phyloP scores from a whole-genome alignment of 164 flowering plant species.

The Aristolochia contorta region DNA sequence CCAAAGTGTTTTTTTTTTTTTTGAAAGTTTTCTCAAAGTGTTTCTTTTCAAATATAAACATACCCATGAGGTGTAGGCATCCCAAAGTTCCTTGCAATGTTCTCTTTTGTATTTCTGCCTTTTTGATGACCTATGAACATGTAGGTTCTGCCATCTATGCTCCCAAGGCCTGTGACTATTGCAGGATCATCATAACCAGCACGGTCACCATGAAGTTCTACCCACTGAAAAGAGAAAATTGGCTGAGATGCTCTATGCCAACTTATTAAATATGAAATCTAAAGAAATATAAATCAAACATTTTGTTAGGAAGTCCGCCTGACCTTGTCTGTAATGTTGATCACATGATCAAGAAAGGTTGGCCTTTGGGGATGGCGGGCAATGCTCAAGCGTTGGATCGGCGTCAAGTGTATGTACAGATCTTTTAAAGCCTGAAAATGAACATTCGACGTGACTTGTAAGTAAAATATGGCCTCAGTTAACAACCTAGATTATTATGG shows the following conservation, averaged over 20 bases:
- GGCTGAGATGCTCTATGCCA: background rate
- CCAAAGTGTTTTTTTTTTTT: no score
- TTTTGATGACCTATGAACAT: conserved; percentile 98
- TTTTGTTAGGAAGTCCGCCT: background rate
- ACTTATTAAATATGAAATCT: background rate
- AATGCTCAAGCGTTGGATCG: conserved; percentile 82
- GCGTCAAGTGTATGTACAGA: conserved; percentile 69
- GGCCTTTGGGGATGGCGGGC: conserved; percentile 97
- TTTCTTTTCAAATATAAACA: conserved; percentile 6
- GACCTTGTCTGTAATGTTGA: conserved; percentile 91
- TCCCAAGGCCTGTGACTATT: conserved; percentile 85
- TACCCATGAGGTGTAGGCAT: conserved; percentile 99
- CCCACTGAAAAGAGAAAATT: conserved; percentile 41
- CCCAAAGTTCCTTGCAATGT: conserved; percentile 90
- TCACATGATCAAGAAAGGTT: conserved; percentile 87
- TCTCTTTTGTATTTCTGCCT: conserved; percentile 94
- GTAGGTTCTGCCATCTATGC: conserved; percentile 65
- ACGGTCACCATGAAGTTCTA: conserved; percentile 98
- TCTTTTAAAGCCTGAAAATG: conserved; percentile 67
- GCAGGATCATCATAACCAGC: conserved; percentile 98
- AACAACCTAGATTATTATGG: no score
- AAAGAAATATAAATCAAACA: background rate
- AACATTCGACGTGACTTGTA: background rate
- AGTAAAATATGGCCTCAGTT: no score
- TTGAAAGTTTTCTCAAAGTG: no score